phyloP scores from a whole-genome alignment of 2,329 filamentous ascomycete species.

The Mycosphaerella arachidis region DNA sequence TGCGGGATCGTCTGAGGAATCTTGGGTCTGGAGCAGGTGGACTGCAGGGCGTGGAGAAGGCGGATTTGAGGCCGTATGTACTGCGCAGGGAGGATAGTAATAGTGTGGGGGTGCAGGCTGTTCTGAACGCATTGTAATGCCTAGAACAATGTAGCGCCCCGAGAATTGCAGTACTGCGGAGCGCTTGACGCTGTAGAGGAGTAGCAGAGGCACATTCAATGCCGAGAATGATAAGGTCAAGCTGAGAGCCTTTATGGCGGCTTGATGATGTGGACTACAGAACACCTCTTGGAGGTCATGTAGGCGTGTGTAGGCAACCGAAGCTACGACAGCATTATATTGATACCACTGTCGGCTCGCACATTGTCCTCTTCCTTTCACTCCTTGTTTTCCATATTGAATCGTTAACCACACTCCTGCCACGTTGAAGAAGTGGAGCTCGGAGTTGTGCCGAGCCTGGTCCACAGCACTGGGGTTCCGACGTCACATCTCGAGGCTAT shows the following conservation, averaged over 20 bases:
- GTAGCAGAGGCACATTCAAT: no score
- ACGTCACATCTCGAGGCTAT: background rate
- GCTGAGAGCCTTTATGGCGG: background rate
- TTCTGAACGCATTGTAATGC: conserved; percentile 60
- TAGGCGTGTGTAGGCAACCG: background rate
- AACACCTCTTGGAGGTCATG: background rate
- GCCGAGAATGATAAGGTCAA: no score
- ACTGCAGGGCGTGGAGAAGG: conserved; percentile 39
- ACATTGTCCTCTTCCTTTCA: background rate
- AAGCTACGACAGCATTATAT: background rate
- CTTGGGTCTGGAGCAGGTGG: conserved; percentile 36
- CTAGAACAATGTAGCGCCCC: no score
- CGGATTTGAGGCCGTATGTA: conserved; percentile 75
- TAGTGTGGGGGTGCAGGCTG: conserved; percentile 75
- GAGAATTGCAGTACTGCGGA: no score
- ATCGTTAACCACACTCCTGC: background rate
- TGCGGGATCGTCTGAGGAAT: conserved; percentile 48
- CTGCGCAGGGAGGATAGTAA: conserved; percentile 77
- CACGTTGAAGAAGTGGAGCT: background rate
- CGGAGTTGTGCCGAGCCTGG: background rate
- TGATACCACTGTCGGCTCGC: no score
- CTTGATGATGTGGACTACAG: background rate
- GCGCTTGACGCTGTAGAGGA: no score
- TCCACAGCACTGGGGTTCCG: background rate
- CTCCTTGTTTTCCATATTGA: no score